Conservation (phyloP, 2,329 filamentous ascomycete genomes). For the Triangularia setosa region DNA sequence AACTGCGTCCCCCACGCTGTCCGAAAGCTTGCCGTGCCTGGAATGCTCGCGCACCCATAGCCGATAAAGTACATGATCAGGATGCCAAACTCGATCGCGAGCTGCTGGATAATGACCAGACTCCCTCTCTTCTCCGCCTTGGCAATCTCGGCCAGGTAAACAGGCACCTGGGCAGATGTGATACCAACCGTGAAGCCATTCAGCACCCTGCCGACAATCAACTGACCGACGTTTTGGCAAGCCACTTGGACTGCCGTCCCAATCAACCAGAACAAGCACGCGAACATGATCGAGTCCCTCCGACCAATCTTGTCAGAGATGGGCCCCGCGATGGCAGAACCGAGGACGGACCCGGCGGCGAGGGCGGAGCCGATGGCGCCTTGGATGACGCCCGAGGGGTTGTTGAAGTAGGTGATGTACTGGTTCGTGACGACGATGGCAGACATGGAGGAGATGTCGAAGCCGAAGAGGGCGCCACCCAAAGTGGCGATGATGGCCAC, state of each 20-base stretch:
- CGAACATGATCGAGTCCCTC: constrained; percentile 43
- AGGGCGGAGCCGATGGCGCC: constrained; percentile 51
- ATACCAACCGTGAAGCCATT: constrained; percentile 65
- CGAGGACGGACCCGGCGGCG: constrained; percentile 49
- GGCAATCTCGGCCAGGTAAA: constrained; percentile 65
- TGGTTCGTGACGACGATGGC: constrained; percentile 51
- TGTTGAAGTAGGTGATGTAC: constrained; percentile 51
- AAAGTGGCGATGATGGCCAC: constrained; percentile 49
- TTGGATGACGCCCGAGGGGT: constrained; percentile 42
- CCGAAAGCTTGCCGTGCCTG: constrained; percentile 55
- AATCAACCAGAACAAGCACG: constrained; percentile 47
- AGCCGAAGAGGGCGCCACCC: constrained; percentile 51
- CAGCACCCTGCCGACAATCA: constrained; percentile 55
- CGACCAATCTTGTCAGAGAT: constrained; percentile 48
- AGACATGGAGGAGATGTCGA: constrained; percentile 56
- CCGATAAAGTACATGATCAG: constrained; percentile 67
- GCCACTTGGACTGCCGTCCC: constrained; percentile 59
- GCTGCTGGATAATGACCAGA: constrained; percentile 69
- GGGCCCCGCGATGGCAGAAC: constrained; percentile 45
- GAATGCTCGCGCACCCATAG: constrained; percentile 60
- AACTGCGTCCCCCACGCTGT: constrained; percentile 64
- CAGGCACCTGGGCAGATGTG: constrained; percentile 63
- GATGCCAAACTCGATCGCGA: constrained; percentile 70
- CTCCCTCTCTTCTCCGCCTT: constrained; percentile 55
- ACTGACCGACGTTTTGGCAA: constrained; percentile 52